Evolutionary conservation across 345 rosid species (phyloP), one percentile per base, ranked within the genome.

Genomic region (Brassica juncea): DNA sequence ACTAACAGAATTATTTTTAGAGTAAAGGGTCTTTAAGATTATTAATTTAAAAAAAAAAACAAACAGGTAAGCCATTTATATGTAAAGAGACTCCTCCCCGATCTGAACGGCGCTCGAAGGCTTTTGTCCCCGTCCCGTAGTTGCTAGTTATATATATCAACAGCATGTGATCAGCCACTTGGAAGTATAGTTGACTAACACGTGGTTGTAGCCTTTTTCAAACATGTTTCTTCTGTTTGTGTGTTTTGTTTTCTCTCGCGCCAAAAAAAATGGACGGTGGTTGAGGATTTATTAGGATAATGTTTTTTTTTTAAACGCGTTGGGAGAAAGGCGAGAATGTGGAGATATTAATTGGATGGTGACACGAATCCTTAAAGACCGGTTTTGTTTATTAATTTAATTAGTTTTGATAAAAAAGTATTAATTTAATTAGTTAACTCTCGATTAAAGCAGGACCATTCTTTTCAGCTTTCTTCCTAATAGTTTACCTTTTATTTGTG

Each of bases 331-430:
- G 55, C 62, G 70, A 79, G 78, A 73, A 79, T 73, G 78, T 79
- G 78, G 82, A 73, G 70, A 79, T 73, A 79, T 79, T 79, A 79
- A 74, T 68, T 79, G 82, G 78, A 79, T 79, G 78, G 66, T 16
- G 71, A 80, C 79, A 74, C 66, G 15, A 74, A 74, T 74, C 82
- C 82, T 80, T 80, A 80, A 80, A 74, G 62, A 68, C 1, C 82
- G 75, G 82, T 15, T 80, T 80, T 61, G 16, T 80, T 73, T 67
- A 44, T 10, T 70, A 2, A 0, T n/a, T 47, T 31, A 19, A 0
- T 19, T 19, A 19, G 19, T 19, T 19, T 19, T 19, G 19, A 19
- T 19, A 19, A 19, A 19, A 19, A 19, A 19, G 19, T 19, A 19
- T 19, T 19, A 19, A 19, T 19, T 19, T 19, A 12, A 15, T 28